Percentiles rank a stretch among this genome's conserved stretches.
Evolutionary conservation across 495 filamentous ascomycete genomes (phyloP).

Genomic region (Chaetomidium leptoderma): DNA sequence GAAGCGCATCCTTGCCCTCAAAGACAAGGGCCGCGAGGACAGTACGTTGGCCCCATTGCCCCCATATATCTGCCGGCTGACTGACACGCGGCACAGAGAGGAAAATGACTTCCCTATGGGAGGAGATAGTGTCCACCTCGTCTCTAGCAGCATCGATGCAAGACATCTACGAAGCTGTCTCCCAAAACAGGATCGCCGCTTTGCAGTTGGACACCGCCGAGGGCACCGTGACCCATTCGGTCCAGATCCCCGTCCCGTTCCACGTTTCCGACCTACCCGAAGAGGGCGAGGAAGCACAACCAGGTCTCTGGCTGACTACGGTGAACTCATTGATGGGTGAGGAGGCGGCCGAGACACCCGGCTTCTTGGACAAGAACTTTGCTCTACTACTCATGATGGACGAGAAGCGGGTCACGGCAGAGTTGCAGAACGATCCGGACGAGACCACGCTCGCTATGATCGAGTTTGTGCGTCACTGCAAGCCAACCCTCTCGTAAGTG

Average conservation of each 20-base stretch:
- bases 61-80: slow-evolving; percentile 6
- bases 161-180: slow-evolving; percentile 73
- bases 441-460: slow-evolving; percentile 67
- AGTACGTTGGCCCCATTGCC: slow-evolving; percentile 45
- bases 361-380: slow-evolving; percentile 74
- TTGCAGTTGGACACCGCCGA: slow-evolving; percentile 46
- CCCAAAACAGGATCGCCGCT: slow-evolving; percentile 72
- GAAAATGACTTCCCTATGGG: slow-evolving; percentile 57
- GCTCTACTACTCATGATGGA: slow-evolving; percentile 81
- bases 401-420: slow-evolving; percentile 72
- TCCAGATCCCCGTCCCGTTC: slow-evolving; percentile 80
- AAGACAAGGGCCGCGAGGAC: slow-evolving; percentile 72
- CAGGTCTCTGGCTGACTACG: slow-evolving; percentile 82
- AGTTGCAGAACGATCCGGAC: slow-evolving; percentile 72
- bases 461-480: slow-evolving; percentile 78
- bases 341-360: slow-evolving; percentile 55
- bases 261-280: slow-evolving; percentile 69
- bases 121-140: slow-evolving; percentile 65
- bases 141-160: slow-evolving; percentile 80
- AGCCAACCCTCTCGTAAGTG: slow-evolving; percentile 69
- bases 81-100: slow-evolving; percentile 36
- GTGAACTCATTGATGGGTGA: slow-evolving; percentile 70
- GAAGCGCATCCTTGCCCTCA: slow-evolving; percentile 68
- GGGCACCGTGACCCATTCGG: slow-evolving; percentile 58
- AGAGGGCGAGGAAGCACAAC: slow-evolving; percentile 57